Evolutionary conservation across 2,329 filamentous ascomycete genomes (phyloP).

Genomic region (Cordyceps fumosorosea): DNA sequence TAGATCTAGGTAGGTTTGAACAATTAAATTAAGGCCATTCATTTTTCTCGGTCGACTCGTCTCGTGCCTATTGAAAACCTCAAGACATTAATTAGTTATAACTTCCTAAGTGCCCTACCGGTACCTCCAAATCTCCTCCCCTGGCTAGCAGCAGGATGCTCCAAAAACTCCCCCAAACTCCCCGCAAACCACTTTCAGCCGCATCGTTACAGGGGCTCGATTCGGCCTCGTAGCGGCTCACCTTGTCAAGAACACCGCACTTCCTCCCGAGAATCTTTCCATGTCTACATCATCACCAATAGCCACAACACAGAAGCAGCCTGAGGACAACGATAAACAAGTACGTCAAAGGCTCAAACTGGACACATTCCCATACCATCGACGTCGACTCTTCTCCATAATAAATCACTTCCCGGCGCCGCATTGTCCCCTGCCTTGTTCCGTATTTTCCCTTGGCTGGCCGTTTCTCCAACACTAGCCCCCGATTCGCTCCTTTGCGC

Average conservation of each 20-base stretch:
- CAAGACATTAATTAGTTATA: background rate
- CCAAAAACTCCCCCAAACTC: background rate
- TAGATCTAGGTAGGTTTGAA: background rate
- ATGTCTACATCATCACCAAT: no score
- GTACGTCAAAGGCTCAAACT: no score
- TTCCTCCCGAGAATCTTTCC: background rate
- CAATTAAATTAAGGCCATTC: background rate
- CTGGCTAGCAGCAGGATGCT: background rate
- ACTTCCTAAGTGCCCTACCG: no score
- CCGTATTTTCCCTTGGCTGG: conserved; percentile 3
- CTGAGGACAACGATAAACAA: background rate
- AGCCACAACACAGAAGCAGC: no score
- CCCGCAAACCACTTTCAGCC: conserved; percentile 7
- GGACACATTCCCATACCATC: no score
- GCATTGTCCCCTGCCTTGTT: conserved; percentile 8
- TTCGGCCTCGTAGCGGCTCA: background rate
- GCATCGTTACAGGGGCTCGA: background rate
- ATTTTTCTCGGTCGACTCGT: background rate
- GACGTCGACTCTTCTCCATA: no score
- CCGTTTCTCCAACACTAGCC: background rate
- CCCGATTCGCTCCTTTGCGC: conserved; percentile 10
- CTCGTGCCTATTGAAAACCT: background rate
- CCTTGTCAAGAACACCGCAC: background rate
- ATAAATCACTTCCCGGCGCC: background rate
- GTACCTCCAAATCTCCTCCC: background rate